These are phyloP conservation scores for Raddia guianensis DNA, from an alignment of 176 grass and related monocot species.

Conservation along the genomic window DNA sequence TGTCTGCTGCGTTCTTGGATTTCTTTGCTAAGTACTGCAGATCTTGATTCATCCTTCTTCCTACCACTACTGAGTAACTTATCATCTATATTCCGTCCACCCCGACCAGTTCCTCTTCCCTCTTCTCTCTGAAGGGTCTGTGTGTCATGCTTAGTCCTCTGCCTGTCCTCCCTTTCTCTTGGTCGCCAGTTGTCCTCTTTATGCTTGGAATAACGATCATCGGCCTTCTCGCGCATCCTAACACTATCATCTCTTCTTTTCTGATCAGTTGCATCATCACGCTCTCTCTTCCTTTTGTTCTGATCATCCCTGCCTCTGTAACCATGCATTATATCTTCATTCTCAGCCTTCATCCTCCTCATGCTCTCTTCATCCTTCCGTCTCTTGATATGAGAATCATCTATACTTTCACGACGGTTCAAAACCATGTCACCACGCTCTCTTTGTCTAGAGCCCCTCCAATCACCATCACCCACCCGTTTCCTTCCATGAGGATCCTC, in stretches of 20 bases:
- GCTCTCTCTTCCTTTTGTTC: conserved; percentile 79
- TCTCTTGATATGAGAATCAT: conserved; percentile 79
- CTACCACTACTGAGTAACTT: conserved; percentile 51
- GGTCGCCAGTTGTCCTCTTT: conserved; percentile 68
- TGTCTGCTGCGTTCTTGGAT: conserved; percentile 51
- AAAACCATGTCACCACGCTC: conserved; percentile 60
- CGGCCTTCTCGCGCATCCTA: conserved; percentile 65
- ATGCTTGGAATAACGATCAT: conserved; percentile 58
- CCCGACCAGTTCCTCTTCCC: conserved; percentile 59
- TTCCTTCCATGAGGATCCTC: conserved; percentile 74
- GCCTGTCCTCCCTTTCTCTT: conserved; percentile 84
- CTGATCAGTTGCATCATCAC: conserved; percentile 69
- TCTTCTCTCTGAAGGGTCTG: conserved; percentile 70
- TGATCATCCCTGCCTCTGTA: conserved; percentile 71
- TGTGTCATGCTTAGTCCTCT: conserved; percentile 71
- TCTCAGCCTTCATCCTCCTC: conserved; percentile 76
- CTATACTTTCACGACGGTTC: conserved; percentile 58
- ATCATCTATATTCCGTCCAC: conserved; percentile 55
- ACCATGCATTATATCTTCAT: conserved; percentile 56
- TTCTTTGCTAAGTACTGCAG: conserved; percentile 61
- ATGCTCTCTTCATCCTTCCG: conserved; percentile 76
- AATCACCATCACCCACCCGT: conserved; percentile 70
- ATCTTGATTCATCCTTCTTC: conserved; percentile 63
- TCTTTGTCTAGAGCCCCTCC: conserved; percentile 73
- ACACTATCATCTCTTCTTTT: conserved; percentile 66